Percentiles rank a stretch among this genome's conserved stretches.
These are phyloP conservation scores for Pseudogymnoascus sp. DNA, from an alignment of 2,329 filamentous ascomycete genomes.

Conservation along the genomic window DNA sequence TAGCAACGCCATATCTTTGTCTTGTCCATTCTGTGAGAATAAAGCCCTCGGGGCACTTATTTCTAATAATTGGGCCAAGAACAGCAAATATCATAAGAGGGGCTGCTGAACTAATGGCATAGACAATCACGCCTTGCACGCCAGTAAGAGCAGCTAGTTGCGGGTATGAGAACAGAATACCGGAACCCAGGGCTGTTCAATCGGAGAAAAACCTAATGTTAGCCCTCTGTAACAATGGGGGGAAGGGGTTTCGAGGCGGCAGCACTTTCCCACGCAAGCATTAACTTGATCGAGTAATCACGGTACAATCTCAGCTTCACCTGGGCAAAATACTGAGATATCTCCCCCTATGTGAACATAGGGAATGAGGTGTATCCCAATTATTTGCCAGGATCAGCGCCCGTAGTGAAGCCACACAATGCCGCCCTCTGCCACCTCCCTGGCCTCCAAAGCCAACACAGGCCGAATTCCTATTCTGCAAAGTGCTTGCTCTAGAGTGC, in stretches of 20 bases:
- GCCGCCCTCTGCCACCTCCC: not conserved
- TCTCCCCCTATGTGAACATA: slow-evolving; percentile 17
- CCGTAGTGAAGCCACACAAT: slow-evolving; percentile 66
- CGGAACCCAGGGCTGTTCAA: slow-evolving; percentile 65
- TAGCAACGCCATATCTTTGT: slow-evolving; percentile 62
- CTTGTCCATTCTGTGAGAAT: slow-evolving; percentile 79
- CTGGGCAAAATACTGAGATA: slow-evolving; percentile 16
- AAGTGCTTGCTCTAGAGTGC: not conserved
- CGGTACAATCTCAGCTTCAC: slow-evolving; percentile 92
- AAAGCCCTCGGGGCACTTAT: slow-evolving; percentile 74
- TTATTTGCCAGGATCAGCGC: slow-evolving; percentile 54
- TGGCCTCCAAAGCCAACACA: slow-evolving; percentile 1
- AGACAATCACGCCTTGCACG: slow-evolving; percentile 69
- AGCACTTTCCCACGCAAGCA: slow-evolving; percentile 98
- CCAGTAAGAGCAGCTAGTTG: slow-evolving; percentile 71
- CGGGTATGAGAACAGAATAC: slow-evolving; percentile 75
- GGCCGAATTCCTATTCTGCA: not conserved
- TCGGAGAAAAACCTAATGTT: slow-evolving; percentile 28
- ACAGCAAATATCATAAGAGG: slow-evolving; percentile 67
- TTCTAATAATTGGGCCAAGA: slow-evolving; percentile 68
- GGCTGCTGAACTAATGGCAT: slow-evolving; percentile 62
- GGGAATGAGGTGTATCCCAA: slow-evolving; percentile 43
- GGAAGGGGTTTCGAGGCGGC: slow-evolving; percentile 54
- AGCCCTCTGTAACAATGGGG: slow-evolving; percentile 30
- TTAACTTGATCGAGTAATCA: slow-evolving; percentile 98